Evolutionary conservation across 352 stramenopile genomes (phyloP), one percentile per base, ranked within the genome.

Genomic region (Globisporangium mamillatum): DNA sequence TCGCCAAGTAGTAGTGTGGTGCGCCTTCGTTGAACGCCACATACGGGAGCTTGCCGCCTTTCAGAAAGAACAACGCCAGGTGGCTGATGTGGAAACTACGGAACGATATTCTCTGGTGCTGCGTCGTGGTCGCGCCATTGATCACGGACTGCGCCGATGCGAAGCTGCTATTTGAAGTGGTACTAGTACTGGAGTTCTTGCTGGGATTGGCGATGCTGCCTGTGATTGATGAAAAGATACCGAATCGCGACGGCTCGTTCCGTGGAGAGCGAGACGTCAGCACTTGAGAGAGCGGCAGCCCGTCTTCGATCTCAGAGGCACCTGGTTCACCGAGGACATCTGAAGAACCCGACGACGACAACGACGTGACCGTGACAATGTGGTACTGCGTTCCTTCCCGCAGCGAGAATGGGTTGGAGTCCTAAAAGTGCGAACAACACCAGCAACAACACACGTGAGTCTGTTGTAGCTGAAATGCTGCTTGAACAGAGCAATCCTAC

Each of bases 1-100:
- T 90, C 22, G 86, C 82, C 36, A 94, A 67, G 65, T 89, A 94
- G 54, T 94, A 94, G 65, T 94, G 80, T 12, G 86, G 86, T 36
- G 80, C 81, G 24, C 86, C 86, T 64, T 94, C 84, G 66, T 94
- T 94, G 60, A 94, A 94, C 16, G 86, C 86, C 34, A 94, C 82
- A 60, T 94, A 94, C 62, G 84, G 86, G 24, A 91, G 60, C 55
- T 92, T 92, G 14, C 84, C 86, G 38, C 75, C 84, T 44, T 89
- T 89, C 5, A 91, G 66, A 65, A 94, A 94, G 70, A 94, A 94
- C 44, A 94, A 64, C 14, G 84, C 86, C 66, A 94, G 64, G 14
- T 90, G 84, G 67, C 82, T 91, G 65, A 94, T 92, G 72, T 94
- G 84, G 72, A 94, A 94, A 57, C 75, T 91, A 48, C 78, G 81